These are phyloP conservation scores for Dendrobium nobile DNA, from an alignment of 106 monocot species.

Conservation along the genomic window DNA sequence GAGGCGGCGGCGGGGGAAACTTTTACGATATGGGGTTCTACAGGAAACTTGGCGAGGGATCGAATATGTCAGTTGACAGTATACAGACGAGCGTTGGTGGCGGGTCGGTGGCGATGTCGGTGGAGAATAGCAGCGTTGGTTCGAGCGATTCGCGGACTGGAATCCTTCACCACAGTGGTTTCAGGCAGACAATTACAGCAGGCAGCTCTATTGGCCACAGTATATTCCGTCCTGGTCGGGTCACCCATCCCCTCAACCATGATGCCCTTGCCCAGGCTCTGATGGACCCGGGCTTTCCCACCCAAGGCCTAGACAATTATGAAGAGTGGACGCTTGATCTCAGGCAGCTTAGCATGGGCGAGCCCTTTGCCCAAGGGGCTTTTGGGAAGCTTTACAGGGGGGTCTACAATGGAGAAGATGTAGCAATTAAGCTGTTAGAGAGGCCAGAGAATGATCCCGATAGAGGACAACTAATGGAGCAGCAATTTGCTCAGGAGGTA, in stretches of 20 bases:
- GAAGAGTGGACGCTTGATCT: conserved; percentile 65
- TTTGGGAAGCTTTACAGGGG: conserved; percentile 70
- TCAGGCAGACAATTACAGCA: conserved; percentile 25
- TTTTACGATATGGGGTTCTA: conserved; percentile 47
- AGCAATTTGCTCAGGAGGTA: conserved; percentile 67
- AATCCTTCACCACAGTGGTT: conserved; percentile 43
- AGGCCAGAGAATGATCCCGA: conserved; percentile 52
- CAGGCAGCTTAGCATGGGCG: conserved; percentile 49
- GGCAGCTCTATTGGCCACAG: conserved; percentile 36
- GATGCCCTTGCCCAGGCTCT: conserved; percentile 53
- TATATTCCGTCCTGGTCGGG: conserved; percentile 26
- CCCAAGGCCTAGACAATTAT: conserved; percentile 42
- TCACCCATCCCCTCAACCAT: conserved; percentile 32
- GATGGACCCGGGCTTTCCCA: conserved; percentile 39
- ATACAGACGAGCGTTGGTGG: conserved; percentile 18
- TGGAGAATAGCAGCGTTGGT: conserved; percentile 40
- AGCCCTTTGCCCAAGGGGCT: conserved; percentile 65
- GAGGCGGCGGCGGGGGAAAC: background rate
- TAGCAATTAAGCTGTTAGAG: conserved; percentile 63
- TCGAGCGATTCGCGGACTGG: conserved; percentile 51
- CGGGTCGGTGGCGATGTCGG: conserved; percentile 40
- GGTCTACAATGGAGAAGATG: conserved; percentile 62
- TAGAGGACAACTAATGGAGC: conserved; percentile 54
- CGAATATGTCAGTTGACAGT: conserved; percentile 60
- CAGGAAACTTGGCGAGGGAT: conserved; percentile 48